Evolutionary conservation across 2,329 filamentous ascomycete genomes (phyloP), one percentile per base, ranked within the genome.

Genomic region (Phoma sp.): DNA sequence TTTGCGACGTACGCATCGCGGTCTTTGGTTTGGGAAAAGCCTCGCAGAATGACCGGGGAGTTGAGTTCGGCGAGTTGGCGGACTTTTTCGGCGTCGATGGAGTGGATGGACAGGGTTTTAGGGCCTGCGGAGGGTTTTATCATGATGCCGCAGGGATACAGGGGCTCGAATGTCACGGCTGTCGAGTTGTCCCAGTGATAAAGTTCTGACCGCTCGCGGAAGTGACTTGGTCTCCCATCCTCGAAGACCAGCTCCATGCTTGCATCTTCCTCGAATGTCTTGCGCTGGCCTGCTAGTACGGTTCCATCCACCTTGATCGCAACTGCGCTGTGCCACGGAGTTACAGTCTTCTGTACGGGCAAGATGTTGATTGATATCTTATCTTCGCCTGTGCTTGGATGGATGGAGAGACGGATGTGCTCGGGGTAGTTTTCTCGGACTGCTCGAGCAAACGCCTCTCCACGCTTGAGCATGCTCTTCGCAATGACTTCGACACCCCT

Each of bases 21-120:
- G n/a, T 80, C 69, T 0, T 75, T 77, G 3, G 77, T 82, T 37
- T 80, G 75, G 3, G 74, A 60, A 39, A 86, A 85, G 0, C 78
- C 81, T 1, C 83, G 79, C 1, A 85, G 67, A 2, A 85, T 61
- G 2, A 86, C 70, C 0, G 83, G 83, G 0, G 83, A 85, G 60
- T 81, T 80, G 24, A 71, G 59, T 55, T 83, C 78, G 0, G 83
- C 71, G 0, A 86, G 64, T 0, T 66, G 58, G 0, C 80, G 75
- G 0, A 82, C 73, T 59, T 80, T 82, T 0, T 61, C 27, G 0
- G 77, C 75, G 50, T 82, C 74, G n/a, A 83, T 61, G 10, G 80
- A 75, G 0, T 71, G 60, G 10, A 83, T 75, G 0, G 73, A 74
- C 0, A 66, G 59, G 10, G 47, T 29, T 29, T 55, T 57, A 27